Evolutionary conservation across 306 rosid genomes (phyloP).

Genomic region (Castanea crenata): DNA sequence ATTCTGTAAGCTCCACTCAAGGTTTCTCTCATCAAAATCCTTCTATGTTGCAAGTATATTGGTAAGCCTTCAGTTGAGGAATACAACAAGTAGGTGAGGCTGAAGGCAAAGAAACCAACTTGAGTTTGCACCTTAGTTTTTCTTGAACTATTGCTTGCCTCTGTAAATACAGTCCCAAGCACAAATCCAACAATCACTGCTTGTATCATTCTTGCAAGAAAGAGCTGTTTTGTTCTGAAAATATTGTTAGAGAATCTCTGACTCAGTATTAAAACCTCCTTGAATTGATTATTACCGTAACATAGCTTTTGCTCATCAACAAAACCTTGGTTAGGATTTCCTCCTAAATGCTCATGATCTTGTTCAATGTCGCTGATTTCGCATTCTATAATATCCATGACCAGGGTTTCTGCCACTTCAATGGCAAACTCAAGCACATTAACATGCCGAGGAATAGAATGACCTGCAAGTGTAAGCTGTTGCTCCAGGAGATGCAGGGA

Average conservation of each 20-base stretch:
- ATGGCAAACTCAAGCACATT: conserved; percentile 46
- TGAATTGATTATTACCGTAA: conserved; percentile 23
- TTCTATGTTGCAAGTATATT: conserved; percentile 73
- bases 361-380: not conserved
- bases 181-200: conserved; percentile 64
- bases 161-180: conserved; percentile 64
- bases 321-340: not conserved
- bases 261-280: conserved; percentile 32
- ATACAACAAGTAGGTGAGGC: conserved; percentile 69
- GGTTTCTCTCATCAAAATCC: conserved; percentile 69
- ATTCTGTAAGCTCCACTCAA: conserved; percentile 80
- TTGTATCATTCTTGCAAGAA: conserved; percentile 55
- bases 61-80: conserved; percentile 77
- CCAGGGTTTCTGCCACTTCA: conserved; percentile 33
- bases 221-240: conserved; percentile 47
- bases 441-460: conserved; percentile 39
- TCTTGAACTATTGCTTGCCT: conserved; percentile 27
- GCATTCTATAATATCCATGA: conserved; percentile 11
- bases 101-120: conserved; percentile 70
- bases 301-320: conserved; percentile 16
- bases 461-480: conserved; percentile 25
- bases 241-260: conserved; percentile 40
- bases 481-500: conserved; percentile 32
- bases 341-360: conserved; percentile 4
- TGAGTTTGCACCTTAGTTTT: conserved; percentile 43